Conservation (phyloP, 805 yeast genomes). For the Candida montana region DNA sequence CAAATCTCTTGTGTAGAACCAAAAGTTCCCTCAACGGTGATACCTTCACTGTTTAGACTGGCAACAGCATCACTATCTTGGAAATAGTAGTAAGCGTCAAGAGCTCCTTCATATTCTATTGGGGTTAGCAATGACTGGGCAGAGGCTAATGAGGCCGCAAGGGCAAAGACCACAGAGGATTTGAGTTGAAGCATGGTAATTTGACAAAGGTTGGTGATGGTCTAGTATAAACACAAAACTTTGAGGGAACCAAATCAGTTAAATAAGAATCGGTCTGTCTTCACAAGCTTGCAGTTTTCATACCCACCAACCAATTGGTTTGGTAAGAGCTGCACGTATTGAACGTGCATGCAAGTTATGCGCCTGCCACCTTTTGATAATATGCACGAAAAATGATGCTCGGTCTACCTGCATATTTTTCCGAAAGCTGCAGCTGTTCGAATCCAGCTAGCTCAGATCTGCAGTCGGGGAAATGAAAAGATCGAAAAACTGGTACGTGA, state of each 20-base stretch:
- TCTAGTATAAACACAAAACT: background rate
- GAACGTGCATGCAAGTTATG: background rate
- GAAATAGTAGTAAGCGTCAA: slow-evolving; percentile 20
- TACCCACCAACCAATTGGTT: no score
- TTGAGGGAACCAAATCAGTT: slow-evolving; percentile 1
- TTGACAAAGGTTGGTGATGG: background rate
- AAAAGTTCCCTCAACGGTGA: slow-evolving; percentile 13
- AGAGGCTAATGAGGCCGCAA: slow-evolving; percentile 16
- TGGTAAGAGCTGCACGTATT: no score
- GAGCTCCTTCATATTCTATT: slow-evolving; percentile 12
- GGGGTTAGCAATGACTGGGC: slow-evolving; percentile 17
- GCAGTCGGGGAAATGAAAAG: background rate
- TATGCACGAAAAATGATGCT: no score
- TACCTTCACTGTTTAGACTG: slow-evolving; percentile 10
- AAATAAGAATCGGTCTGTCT: background rate
- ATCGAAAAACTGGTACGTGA: no score
- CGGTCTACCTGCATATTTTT: background rate
- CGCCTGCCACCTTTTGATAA: background rate
- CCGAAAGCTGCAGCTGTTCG: background rate
- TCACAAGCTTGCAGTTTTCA: no score
- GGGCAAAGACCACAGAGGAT: slow-evolving; percentile 3
- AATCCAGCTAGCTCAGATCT: background rate
- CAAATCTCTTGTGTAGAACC: slow-evolving; percentile 12
- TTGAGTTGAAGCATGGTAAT: slow-evolving; percentile 8
- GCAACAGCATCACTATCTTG: slow-evolving; percentile 14